Evolutionary conservation across 306 rosid species (phyloP).

Genomic region (Prunus fruticosa): DNA sequence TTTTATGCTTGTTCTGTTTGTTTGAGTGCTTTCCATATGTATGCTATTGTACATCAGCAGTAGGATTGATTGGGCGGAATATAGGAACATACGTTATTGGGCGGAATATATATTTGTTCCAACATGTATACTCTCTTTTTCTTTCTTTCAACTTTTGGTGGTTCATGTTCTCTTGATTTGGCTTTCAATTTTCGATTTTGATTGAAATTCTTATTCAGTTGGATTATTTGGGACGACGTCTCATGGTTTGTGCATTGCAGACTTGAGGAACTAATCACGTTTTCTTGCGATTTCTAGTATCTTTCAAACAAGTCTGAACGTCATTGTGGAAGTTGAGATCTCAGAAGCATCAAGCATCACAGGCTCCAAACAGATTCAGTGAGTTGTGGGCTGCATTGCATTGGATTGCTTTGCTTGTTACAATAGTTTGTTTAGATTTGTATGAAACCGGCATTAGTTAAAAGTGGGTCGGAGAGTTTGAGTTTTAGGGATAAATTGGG

Average conservation of each 20-base stretch:
- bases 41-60: too few species aligned
- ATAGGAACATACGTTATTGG: too few species aligned
- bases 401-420: background rate
- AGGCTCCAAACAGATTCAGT: background rate
- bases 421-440: background rate
- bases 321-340: background rate
- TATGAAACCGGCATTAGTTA: background rate
- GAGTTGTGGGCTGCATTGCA: background rate
- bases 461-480: background rate
- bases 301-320: background rate
- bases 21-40: background rate
- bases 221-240: constrained; percentile 20
- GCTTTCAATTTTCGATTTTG: background rate
- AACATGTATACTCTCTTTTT: background rate
- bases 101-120: too few species aligned
- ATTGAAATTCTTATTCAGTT: constrained; percentile 11
- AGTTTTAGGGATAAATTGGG: background rate
- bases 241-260: constrained; percentile 13
- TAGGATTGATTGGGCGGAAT: too few species aligned
- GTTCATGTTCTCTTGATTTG: background rate
- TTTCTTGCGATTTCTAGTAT: background rate
- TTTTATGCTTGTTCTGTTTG: background rate
- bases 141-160: background rate
- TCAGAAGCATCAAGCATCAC: background rate
- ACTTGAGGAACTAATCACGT: background rate